These are phyloP conservation scores for Aureobasidium melanogenum DNA, from an alignment of 2,329 filamentous ascomycete genomes.

Conservation along the genomic window DNA sequence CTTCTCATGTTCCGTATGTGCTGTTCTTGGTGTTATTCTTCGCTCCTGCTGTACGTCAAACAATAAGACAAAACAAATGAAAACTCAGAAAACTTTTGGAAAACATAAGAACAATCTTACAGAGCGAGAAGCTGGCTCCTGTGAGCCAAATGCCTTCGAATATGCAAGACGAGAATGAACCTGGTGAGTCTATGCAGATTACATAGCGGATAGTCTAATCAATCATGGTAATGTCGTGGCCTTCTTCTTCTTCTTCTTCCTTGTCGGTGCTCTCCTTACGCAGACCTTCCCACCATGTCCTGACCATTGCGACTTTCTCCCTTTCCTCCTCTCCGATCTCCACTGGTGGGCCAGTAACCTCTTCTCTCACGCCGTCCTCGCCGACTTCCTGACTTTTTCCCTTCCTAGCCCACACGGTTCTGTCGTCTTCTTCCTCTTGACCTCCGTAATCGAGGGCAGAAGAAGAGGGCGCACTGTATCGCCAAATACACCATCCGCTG, in stretches of 20 bases:
- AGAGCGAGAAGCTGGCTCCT: neutral
- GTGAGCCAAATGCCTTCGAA: neutral
- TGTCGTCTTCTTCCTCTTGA: conserved; percentile 14
- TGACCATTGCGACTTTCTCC: conserved; percentile 30
- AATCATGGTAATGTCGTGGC: neutral
- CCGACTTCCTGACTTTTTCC: conserved; percentile 12
- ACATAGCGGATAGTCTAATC: neutral
- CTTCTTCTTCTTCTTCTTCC: neutral
- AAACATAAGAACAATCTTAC: too few relatives aligned
- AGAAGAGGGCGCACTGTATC: conserved; percentile 17
- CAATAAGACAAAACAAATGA: neutral
- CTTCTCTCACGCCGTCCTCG: conserved; percentile 27
- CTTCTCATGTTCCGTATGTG: neutral
- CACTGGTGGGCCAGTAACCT: conserved; percentile 37
- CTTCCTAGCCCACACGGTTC: conserved; percentile 21
- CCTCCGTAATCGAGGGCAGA: conserved; percentile 18
- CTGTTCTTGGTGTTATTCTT: neutral
- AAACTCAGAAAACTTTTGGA: neutral
- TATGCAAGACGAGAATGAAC: neutral
- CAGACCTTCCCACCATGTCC: conserved; percentile 29
- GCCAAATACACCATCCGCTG: conserved; percentile 41
- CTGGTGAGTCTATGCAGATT: neutral
- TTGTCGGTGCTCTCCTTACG: neutral
- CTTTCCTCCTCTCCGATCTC: conserved; percentile 39
- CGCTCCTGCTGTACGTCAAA: neutral